Conservation (phyloP, 768 basidiomycete species). For the Panellus pusillus region DNA sequence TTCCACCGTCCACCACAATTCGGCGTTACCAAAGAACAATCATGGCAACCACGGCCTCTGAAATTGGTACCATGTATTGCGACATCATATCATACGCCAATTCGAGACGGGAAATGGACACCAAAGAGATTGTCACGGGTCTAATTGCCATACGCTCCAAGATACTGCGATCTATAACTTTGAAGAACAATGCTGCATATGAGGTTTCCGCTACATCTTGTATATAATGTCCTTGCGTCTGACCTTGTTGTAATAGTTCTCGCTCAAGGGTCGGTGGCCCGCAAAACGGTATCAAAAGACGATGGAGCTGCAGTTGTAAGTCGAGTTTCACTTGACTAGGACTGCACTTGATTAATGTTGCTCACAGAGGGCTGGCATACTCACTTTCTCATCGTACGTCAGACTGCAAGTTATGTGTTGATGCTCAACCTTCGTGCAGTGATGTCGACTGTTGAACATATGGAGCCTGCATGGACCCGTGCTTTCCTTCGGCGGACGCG, state of each 20-base stretch:
- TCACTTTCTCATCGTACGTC: constrained; percentile 55
- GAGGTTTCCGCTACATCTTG: constrained; percentile 45
- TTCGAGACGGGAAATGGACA: constrained; percentile 48
- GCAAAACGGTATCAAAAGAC: constrained; percentile 72
- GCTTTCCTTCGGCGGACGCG: constrained; percentile 76
- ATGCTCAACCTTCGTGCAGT: constrained; percentile 28
- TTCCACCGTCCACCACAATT: constrained; percentile 76
- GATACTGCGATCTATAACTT: constrained; percentile 56
- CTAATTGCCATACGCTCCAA: constrained; percentile 77
- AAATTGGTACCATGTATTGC: constrained; percentile 75
- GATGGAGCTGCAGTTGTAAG: constrained; percentile 67
- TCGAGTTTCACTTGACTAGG: background rate
- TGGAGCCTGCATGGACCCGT: constrained; percentile 75
- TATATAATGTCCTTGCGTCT: background rate
- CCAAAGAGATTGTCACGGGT: constrained; percentile 57
- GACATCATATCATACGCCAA: constrained; percentile 73
- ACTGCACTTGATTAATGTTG: background rate
- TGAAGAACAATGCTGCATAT: constrained; percentile 62
- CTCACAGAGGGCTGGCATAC: constrained; percentile 61
- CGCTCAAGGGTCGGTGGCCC: constrained; percentile 78
- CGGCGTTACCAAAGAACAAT: constrained; percentile 70
- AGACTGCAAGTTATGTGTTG: background rate
- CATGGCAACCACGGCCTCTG: constrained; percentile 64
- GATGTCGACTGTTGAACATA: constrained; percentile 66
- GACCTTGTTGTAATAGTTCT: constrained; percentile 51